Evolutionary conservation across 2,329 filamentous ascomycete genomes (phyloP), one percentile per base, ranked within the genome.

Genomic region (Karstenula rhodostoma): DNA sequence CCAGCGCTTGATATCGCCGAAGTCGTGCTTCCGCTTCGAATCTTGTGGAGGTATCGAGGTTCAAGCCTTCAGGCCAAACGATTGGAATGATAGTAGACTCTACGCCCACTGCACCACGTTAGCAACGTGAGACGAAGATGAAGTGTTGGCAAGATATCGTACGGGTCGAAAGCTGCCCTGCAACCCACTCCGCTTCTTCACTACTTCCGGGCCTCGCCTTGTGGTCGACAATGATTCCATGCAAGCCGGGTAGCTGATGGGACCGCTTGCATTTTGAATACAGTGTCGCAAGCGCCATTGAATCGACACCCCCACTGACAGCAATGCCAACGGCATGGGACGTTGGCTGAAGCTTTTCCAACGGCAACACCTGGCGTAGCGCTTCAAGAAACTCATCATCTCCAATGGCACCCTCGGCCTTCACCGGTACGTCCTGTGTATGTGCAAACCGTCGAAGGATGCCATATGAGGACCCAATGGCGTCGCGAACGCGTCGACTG

Each of bases 271-370:
- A 46, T 49, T 68, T 66, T 48, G 81, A 77, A 73, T 91, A 92
- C 37, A 98, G 84, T 61, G 83, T 88, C 57, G 93, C 93, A 61
- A 99, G 83, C 29, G 94, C 94, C 94, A 98, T 99, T n/a, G 94
- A 98, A 78, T 99, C 95, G 42, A 95, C 91, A 8, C 95, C 95
- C 25, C 95, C 95, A 73, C 94, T 97, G 62, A 98, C 83, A 17
- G 94, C 95, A 60, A 98, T 81, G 56, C 85, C 81, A 80, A 48
- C 37, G 17, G 35, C 37, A 6, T 27, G 29, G 67, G 43, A 69
- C 57, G 53, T 25, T 44, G 50, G 27, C 37, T 48, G 33, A 58
- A 49, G 51, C 56, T 60, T 47, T 49, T 32, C 29, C 19, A 40
- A 12, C 1, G 55, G 43, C 8, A 63, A 59, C 2, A 68, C 57